Conservation (phyloP, 2,329 filamentous ascomycete genomes). For the Aureobasidium namibiae region DNA sequence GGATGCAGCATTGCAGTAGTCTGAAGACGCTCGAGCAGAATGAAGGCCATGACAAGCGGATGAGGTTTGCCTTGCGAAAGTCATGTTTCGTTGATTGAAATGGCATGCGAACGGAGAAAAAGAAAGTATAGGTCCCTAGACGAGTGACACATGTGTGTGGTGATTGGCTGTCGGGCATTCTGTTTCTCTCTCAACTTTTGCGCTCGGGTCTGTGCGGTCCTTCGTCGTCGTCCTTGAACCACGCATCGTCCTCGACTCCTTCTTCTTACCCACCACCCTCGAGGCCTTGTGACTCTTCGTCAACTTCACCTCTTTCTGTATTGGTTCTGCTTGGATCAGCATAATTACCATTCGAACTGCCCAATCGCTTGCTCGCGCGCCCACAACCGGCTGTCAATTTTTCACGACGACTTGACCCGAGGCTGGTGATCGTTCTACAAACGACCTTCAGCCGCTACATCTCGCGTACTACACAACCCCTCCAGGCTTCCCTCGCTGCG, state of each 20-base stretch:
- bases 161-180: conserved; percentile 9
- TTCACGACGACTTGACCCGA: background rate
- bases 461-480: background rate
- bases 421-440: conserved; percentile 4
- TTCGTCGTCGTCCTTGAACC: background rate
- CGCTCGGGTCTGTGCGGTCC: background rate
- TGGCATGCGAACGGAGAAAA: background rate
- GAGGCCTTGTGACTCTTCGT: conserved; percentile 7
- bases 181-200: conserved; percentile 7
- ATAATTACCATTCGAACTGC: background rate
- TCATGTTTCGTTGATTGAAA: background rate
- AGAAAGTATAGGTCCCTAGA: background rate
- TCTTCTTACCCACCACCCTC: conserved; percentile 7
- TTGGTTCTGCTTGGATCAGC: background rate
- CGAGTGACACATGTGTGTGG: conserved; percentile 3
- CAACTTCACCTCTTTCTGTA: background rate
- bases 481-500: background rate
- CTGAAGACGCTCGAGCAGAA: background rate
- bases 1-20: background rate
- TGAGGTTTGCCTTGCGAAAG: background rate
- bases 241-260: background rate
- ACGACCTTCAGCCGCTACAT: background rate
- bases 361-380: background rate
- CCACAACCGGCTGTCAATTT: background rate
- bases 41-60: background rate